Base-by-base conservation (phyloP, 2,329 filamentous ascomycete species). In the Thelonectria rubi region DNA sequence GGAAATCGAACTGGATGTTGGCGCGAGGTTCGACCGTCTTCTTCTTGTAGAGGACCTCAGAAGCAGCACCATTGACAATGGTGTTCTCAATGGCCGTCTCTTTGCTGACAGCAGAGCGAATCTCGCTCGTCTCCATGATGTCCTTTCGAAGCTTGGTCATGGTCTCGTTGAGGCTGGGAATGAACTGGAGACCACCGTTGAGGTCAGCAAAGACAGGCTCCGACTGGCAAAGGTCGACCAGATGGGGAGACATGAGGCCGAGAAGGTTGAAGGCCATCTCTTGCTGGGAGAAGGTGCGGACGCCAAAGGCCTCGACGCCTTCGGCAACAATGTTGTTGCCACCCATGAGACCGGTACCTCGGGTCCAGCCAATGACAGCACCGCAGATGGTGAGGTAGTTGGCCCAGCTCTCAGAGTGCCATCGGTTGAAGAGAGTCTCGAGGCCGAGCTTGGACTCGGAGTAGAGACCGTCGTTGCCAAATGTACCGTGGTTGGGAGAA, bases 221-320 rank as follows among this genome's bases (percentile, higher is more conserved):
- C 46, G 87, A 84, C 81, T 99, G 95, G 84, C 95, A 99, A 45
- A 99, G 87, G 75, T 99, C 93, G 69, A 97, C 94, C 72, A 99
- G 92, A 26, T 90, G 86, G 39, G 95, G 94, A 1, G 94, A 91
- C 95, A 99, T 97, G 55, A 99, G 87, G 69, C 95, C 94, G 46
- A 99, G 87, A 68, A 99, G 81, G 80, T 99, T 99, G 85, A 99
- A 99, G 15, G 95, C 95, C 95, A 99, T 99, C 80, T 99, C 95
- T 77, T 97, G 93, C 81, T 98, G 95, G 10, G 94, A 98, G 84
- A 99, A 99, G 4, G 95, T 99, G 72, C 95, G 93, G 24, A 98
- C 95, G 72, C 95, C 95, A 69, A 96, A 95, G 72, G 92, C 92
- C 83, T 99, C 95, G 58, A 99, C 93, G 62, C 94, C 95, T 77